phyloP scores from a whole-genome alignment of 371 early-diverging fungal species.

The Thermomucor indicae-seudaticae region DNA sequence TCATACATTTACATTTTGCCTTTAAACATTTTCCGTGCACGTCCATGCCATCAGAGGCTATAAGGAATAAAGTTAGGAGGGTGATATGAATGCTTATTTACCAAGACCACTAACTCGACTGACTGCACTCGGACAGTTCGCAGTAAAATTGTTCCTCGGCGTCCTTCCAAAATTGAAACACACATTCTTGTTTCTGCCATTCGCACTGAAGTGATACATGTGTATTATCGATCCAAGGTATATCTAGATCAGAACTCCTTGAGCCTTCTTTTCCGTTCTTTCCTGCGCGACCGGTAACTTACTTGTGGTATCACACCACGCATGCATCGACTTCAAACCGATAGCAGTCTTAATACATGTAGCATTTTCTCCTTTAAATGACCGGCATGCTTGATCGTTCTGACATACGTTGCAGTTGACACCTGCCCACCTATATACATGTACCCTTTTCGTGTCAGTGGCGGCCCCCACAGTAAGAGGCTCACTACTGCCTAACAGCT shows the following conservation, averaged over 20 bases:
- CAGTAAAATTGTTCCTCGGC: conserved; percentile 56
- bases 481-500: neutral
- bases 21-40: conserved; percentile 43
- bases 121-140: conserved; percentile 45
- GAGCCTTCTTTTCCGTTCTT: neutral
- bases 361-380: conserved; percentile 32
- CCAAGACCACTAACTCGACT: conserved; percentile 27
- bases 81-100: conserved; percentile 4
- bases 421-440: conserved; percentile 37
- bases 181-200: conserved; percentile 31
- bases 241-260: conserved; percentile 17
- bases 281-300: neutral
- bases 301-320: conserved; percentile 51
- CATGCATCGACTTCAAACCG: conserved; percentile 46
- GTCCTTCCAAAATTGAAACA: conserved; percentile 60
- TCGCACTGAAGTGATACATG: conserved; percentile 44
- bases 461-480: no score
- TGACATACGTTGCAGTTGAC: conserved; percentile 48
- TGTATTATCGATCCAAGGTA: conserved; percentile 50
- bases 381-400: conserved; percentile 26
- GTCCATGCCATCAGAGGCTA: conserved; percentile 15
- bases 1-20: conserved; percentile 51
- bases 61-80: neutral
- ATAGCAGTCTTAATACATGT: conserved; percentile 42
- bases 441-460: neutral